Evolutionary conservation across 257 asterid species (phyloP).

Genomic region (Orobanche coerulescens): DNA sequence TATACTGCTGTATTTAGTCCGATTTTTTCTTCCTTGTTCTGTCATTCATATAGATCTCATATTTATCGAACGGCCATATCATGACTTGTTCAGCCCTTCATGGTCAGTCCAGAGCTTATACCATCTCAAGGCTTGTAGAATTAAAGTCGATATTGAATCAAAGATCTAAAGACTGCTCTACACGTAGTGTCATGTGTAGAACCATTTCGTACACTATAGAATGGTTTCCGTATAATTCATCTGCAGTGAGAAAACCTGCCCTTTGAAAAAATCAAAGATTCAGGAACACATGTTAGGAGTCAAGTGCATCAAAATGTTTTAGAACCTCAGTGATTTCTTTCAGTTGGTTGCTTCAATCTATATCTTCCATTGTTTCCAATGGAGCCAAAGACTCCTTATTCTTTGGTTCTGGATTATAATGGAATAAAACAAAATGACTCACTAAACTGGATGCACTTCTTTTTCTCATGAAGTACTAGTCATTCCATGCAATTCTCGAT

Average conservation of each 20-base stretch:
- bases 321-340: background rate
- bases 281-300: background rate
- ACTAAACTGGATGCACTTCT: no score
- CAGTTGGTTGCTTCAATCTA: conserved; percentile 7
- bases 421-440: no score
- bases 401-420: no score
- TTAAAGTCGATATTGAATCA: background rate
- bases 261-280: background rate
- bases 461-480: no score
- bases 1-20: background rate
- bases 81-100: background rate
- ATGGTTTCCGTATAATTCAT: conserved; percentile 1
- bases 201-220: background rate
- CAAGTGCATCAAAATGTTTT: background rate
- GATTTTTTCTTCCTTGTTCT: background rate
- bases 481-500: no score
- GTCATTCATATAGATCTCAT: background rate
- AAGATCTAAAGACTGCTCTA: background rate
- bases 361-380: no score
- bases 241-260: background rate
- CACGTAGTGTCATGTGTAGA: background rate
- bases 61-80: background rate
- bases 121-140: background rate
- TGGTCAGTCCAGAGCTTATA: background rate
- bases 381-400: no score